Evolutionary conservation across 768 basidiomycete species (phyloP), one percentile per base, ranked within the genome.

Genomic region (Hericium erinaceus): DNA sequence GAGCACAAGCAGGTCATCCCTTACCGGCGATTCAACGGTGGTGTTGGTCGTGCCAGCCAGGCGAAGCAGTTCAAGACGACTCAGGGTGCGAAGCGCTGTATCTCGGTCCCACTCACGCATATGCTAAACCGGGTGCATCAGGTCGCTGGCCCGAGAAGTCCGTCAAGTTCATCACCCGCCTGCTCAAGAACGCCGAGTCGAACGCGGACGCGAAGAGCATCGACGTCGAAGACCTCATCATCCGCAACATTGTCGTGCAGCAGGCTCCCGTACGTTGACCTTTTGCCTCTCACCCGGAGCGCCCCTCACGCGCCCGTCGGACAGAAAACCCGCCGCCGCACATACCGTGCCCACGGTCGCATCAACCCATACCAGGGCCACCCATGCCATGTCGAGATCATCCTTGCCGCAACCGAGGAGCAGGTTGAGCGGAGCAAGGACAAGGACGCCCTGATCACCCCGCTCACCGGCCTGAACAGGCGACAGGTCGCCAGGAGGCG

Each of bases 81-180:
- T 58, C 92, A 97, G 77, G 95, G 95, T 92, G 72, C 64, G 87
- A 79, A 11, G 12, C 33, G 37, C 22, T 28, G 16, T 10, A 33
- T 33, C 1, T 33, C 33, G 33, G 33, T 6, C 33, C 33, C 9
- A 33, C 8, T 7, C 54, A 39, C 24, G 24, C 55, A 1, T n/a
- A 16, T 18, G 6, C 3, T 26, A 22, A 44, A 20, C 33, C 8
- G 33, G 33, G 33, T 33, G 33, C 9, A 9, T 57, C 65, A 98
- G 95, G 97, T 85, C 95, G 97, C 71, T 98, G 97, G 97, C 97
- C 97, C 71, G 95, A 92, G 79, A 98, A 99, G 78, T 98, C 93
- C 53, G 85, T 97, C 75, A 88, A 89, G 73, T 95, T 94, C 81
- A 87, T 99, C 71, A 80, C 87, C 61, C 85, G 91, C 64, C 84